Conservation (phyloP, 1,139 yeast species). For the Hansenula anomala region DNA sequence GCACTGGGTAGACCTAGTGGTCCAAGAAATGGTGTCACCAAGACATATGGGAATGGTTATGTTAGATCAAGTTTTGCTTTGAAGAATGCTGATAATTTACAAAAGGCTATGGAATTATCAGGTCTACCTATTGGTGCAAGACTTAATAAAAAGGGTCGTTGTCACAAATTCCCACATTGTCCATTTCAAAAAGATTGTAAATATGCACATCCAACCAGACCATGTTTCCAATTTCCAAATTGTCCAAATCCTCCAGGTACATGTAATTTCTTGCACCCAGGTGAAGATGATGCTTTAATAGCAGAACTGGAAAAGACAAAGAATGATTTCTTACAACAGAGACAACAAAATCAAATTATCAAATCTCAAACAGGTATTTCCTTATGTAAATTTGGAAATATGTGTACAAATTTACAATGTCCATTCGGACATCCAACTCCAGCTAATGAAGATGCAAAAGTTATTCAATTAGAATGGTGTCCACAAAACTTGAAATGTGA, state of each 20-base stretch:
- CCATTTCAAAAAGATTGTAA: conserved; percentile 56
- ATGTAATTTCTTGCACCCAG: conserved; percentile 78
- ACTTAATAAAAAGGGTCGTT: conserved; percentile 67
- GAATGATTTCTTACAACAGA: conserved; percentile 42
- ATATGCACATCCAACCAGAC: conserved; percentile 74
- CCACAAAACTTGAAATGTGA: conserved; percentile 60
- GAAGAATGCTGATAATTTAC: conserved; percentile 20
- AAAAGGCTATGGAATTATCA: conserved; percentile 20
- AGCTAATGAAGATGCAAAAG: conserved; percentile 68
- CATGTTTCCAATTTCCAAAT: conserved; percentile 71
- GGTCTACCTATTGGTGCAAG: conserved; percentile 14
- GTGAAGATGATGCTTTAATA: conserved; percentile 71
- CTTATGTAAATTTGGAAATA: conserved; percentile 69
- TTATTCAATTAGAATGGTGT: conserved; percentile 72
- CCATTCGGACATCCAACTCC: conserved; percentile 93
- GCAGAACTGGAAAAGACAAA: conserved; percentile 58
- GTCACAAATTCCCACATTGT: conserved; percentile 78
- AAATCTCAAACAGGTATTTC: conserved; percentile 40
- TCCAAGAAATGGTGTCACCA: conserved; percentile 5
- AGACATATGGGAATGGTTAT: conserved; percentile 20
- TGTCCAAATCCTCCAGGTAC: conserved; percentile 81
- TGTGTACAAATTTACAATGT: conserved; percentile 74
- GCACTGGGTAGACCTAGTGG: conserved; percentile 13
- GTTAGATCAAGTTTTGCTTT: conserved; percentile 15
- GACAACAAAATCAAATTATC: conserved; percentile 19